Percentiles rank a stretch among this genome's conserved stretches.
phyloP scores from a whole-genome alignment of 768 basidiomycete genomes.

The Rhodotorula toruloides region DNA sequence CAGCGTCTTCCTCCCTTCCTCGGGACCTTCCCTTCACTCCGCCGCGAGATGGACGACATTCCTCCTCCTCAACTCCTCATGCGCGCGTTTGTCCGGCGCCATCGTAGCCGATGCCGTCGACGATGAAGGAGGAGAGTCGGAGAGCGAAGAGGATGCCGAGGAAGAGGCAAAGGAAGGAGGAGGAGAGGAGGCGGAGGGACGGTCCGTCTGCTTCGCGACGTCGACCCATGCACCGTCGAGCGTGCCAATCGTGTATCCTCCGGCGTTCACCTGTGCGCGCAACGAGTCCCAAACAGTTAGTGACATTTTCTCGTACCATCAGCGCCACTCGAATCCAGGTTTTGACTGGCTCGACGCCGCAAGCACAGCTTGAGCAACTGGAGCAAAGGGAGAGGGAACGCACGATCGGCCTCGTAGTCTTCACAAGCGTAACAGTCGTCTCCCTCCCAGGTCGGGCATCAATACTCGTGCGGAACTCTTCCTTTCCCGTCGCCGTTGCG shows the following conservation, averaged over 20 bases:
- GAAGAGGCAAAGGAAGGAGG: background rate
- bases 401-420: slow-evolving; percentile 34
- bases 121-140: background rate
- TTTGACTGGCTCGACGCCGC: background rate
- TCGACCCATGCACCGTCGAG: slow-evolving; percentile 30
- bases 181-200: background rate
- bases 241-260: slow-evolving; percentile 30
- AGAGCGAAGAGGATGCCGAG: background rate
- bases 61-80: background rate
- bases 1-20: too few species aligned
- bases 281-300: too few species aligned
- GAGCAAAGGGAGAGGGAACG: background rate
- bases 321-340: too few species aligned
- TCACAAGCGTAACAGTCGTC: slow-evolving; percentile 16
- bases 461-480: slow-evolving; percentile 20
- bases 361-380: background rate
- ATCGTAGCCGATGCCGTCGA: background rate
- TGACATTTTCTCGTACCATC: too few species aligned
- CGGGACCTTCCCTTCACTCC: background rate
- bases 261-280: slow-evolving; percentile 24
- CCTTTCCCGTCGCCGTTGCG: background rate
- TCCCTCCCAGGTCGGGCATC: slow-evolving; percentile 14
- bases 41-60: background rate
- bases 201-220: slow-evolving; percentile 12
- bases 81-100: background rate